Evolutionary conservation across 2,329 filamentous ascomycete genomes (phyloP), one percentile per base, ranked within the genome.

Genomic region (Huntiella savannae): DNA sequence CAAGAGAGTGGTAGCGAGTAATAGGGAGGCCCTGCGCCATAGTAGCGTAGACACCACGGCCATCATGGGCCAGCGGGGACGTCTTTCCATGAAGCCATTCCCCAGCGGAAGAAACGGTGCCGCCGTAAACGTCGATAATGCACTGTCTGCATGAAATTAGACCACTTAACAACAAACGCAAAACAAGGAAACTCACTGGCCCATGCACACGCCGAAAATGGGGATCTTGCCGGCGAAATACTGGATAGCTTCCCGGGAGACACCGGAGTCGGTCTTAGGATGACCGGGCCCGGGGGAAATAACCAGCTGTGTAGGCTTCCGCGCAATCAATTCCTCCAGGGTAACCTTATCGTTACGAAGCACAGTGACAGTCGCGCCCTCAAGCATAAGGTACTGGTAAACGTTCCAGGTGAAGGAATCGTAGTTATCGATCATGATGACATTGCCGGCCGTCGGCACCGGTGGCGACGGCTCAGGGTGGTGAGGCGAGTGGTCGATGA

Each of bases 351-450:
- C 88, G 59, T 98, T 98, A 55, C 91, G 77, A 63, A 78, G 82
- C 15, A 98, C 91, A 3, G 79, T 83, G 43, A 95, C 91, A 1
- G 69, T 82, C 22, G 92, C 91, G 32, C 91, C 91, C 61, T 96
- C 91, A n/a, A 98, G 77, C 5, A 88, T 81, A 1, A 98, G 76
- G 58, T 98, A 98, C 62, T 98, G 92, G 62, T 96, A 98, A 49
- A 98, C 85, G 59, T 98, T 98, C 85, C 87, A 98, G 49, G 88
- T 95, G 62, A 98, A 98, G 3, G 91, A 96, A 63, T 98, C 91
- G 63, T 96, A 98, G 64, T 98, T 98, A 69, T 98, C 91, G 57
- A 98, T 95, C 52, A 98, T 71, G 52, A 98, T 74, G 49, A 98
- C 72, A 62, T 96, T 96, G 48, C 81, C 82, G 19, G 91, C 91